Base-by-base conservation (phyloP, 106 monocot species). In the Dactylorhiza incarnata region DNA sequence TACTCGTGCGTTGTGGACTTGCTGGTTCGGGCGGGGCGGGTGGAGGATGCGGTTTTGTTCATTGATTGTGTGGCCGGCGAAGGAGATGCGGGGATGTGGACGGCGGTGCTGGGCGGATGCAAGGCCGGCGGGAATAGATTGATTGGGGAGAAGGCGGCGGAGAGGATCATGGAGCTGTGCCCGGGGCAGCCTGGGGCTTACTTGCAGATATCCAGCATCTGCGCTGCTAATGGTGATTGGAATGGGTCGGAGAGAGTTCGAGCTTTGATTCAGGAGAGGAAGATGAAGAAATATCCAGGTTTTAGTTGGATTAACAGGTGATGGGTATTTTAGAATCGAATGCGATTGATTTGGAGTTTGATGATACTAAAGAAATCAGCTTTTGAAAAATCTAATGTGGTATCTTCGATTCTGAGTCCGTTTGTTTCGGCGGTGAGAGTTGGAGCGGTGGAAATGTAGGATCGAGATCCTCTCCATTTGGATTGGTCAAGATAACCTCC, bases 1-100 rank as follows among this genome's bases (percentile, higher is more conserved):
- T 91, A 87, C 46, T 79, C 94, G 4, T 94, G 91, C 68, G 56
- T 89, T 45, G 58, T 87, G 12, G 84, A 91, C 83, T 47, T 94
- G 73, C 73, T 94, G 58, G 94, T 89, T 16, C 91, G 86, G 20
- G 81, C 85, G 13, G 88, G 91, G 37, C 75, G 76, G 55, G 29
- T 91, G 0, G 69, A 82, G 26, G 87, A 94, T 51, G 86, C 94
- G 0, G 24, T 89, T 6, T 59, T 84, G 26, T 85, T 89, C 72
- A 85, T 89, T 17, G 86, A 91, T 11, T 46, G 4, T 4, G 87
- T 91, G 88, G 88, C 91, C 5, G 80, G 80, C 52, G 50, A 78
- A 47, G 81, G 82, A 19, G 94, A 94, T 87, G 80, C 67, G 25
- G 79, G 75, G 58, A 86, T 86, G 69, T 84, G 77, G 94, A 90